phyloP scores from a whole-genome alignment of 257 asterid species.

The Capsicum rhomboideum region DNA sequence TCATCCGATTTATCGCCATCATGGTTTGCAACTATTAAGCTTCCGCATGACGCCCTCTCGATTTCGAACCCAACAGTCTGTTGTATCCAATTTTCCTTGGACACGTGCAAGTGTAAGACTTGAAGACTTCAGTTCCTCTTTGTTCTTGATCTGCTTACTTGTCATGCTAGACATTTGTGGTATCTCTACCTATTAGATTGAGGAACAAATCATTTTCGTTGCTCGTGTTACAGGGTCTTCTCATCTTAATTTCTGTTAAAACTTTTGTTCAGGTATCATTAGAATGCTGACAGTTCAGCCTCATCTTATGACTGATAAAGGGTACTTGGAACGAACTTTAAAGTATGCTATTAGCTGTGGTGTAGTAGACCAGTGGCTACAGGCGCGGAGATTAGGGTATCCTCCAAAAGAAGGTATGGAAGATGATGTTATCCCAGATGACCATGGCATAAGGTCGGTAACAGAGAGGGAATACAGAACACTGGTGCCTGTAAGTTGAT shows the following conservation, averaged over 20 bases:
- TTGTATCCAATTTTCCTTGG: neutral
- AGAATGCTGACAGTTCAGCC: conserved; percentile 76
- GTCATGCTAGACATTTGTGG: neutral
- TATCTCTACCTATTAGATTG: neutral
- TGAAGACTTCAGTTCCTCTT: neutral
- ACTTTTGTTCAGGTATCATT: conserved; percentile 46
- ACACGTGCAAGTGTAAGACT: neutral
- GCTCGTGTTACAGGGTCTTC: neutral
- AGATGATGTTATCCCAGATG: conserved; percentile 48
- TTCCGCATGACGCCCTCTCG: too few relatives aligned
- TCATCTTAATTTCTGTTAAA: neutral
- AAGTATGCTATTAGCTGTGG: conserved; percentile 88
- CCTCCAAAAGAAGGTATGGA: conserved; percentile 94
- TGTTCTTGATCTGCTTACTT: neutral
- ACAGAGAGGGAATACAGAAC: conserved; percentile 80
- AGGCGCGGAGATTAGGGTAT: conserved; percentile 59
- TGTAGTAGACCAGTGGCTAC: conserved; percentile 76
- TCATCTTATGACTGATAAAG: conserved; percentile 56
- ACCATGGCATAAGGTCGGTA: conserved; percentile 60
- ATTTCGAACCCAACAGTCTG: too few relatives aligned
- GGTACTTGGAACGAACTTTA: conserved; percentile 54
- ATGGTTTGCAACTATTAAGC: too few relatives aligned
- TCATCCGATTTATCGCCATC: too few relatives aligned
- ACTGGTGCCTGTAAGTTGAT: conserved; percentile 35
- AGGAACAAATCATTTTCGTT: neutral